A percentile compares a stretch with the other conserved stretches of the same genome.
These are phyloP conservation scores for Paramecium bursaria DNA, from an alignment of 73 alveolate species.

Conservation along the genomic window DNA sequence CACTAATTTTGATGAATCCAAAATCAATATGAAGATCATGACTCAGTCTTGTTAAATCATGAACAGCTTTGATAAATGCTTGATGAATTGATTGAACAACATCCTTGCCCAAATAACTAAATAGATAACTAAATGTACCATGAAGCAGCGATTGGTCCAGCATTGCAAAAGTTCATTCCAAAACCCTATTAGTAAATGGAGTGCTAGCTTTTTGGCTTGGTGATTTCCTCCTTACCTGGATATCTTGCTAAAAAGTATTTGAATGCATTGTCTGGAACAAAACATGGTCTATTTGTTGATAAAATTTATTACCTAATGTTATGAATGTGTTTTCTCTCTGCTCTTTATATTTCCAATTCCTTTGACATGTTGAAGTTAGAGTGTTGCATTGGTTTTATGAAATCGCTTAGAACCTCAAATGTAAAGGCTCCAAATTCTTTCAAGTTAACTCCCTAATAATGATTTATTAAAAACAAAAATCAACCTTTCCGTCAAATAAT, in stretches of 20 bases:
- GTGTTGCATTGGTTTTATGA: constrained; percentile 58
- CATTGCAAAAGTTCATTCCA: constrained; percentile 68
- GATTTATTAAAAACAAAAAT: background rate
- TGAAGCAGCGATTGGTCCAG: constrained; percentile 73
- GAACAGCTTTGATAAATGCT: constrained; percentile 57
- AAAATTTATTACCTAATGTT: constrained; percentile 45
- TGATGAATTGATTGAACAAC: constrained; percentile 61
- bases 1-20: constrained; percentile 28
- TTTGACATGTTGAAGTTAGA: constrained; percentile 62
- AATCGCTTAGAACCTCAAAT: constrained; percentile 61
- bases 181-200: constrained; percentile 67
- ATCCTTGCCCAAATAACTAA: constrained; percentile 68
- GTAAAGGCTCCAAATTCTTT: constrained; percentile 70
- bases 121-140: constrained; percentile 5
- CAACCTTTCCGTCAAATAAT: constrained; percentile 67
- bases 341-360: constrained; percentile 64
- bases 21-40: constrained; percentile 64
- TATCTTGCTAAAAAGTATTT: constrained; percentile 55
- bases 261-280: constrained; percentile 66
- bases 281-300: constrained; percentile 59
- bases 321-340: constrained; percentile 67
- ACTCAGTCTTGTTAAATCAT: constrained; percentile 63
- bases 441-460: constrained; percentile 59
- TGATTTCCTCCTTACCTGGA: constrained; percentile 66
- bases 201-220: constrained; percentile 61